phyloP scores from a whole-genome alignment of 306 rosid species.

The Quercus cerris region DNA sequence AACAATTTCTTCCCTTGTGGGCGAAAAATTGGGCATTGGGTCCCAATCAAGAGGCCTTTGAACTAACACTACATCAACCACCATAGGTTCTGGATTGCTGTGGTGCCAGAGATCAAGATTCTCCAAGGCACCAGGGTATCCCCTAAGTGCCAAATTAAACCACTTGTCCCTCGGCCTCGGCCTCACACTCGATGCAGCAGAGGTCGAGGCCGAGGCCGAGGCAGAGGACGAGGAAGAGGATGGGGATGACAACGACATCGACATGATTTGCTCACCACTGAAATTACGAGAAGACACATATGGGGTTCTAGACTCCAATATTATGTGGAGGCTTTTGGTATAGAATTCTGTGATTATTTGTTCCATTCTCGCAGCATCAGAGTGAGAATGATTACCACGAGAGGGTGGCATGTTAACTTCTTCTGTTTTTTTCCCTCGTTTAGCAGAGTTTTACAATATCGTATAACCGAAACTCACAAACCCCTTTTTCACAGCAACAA shows the following conservation, averaged over 20 bases:
- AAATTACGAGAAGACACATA: constrained; percentile 58
- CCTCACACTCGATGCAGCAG: constrained; percentile 71
- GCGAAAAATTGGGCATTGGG: constrained; percentile 34
- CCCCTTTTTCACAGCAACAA: neutral
- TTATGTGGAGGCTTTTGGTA: constrained; percentile 69
- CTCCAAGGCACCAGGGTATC: constrained; percentile 64
- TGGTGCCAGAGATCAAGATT: constrained; percentile 70
- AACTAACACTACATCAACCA: constrained; percentile 77
- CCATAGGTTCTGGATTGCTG: constrained; percentile 55
- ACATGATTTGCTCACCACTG: constrained; percentile 45
- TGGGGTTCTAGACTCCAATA: constrained; percentile 74
- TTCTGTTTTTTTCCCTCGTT: too few species aligned
- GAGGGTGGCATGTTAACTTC: constrained; percentile 46
- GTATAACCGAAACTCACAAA: neutral
- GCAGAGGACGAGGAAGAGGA: constrained; percentile 14
- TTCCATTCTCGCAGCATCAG: constrained; percentile 61
- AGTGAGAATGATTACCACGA: constrained; percentile 53
- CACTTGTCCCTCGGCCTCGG: constrained; percentile 81
- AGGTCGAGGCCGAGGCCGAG: constrained; percentile 66
- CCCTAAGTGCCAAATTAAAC: constrained; percentile 79
- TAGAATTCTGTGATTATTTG: constrained; percentile 81
- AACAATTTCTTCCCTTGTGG: constrained; percentile 56
- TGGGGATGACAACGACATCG: neutral
- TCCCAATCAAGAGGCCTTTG: constrained; percentile 50
- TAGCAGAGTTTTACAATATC: neutral